A percentile compares a stretch with the other conserved stretches of the same genome.
phyloP scores from a whole-genome alignment of 106 monocot genomes.

The Dioscorea dumetorum region DNA sequence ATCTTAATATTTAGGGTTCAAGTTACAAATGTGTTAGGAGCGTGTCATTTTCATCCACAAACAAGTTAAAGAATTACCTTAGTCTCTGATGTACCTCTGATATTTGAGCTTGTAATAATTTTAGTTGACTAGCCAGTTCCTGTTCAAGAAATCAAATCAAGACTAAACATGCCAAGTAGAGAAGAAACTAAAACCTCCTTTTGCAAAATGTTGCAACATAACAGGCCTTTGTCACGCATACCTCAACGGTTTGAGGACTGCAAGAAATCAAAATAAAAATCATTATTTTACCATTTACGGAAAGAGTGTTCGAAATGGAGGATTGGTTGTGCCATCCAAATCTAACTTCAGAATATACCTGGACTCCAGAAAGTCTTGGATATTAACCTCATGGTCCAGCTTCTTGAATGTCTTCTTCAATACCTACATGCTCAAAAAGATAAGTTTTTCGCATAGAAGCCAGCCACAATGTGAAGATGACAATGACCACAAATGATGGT shows the following conservation, averaged over 20 bases:
- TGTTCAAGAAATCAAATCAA: conserved; percentile 24
- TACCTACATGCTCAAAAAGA: conserved; percentile 32
- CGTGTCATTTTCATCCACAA: no score
- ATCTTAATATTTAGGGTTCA: no score
- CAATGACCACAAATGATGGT: not conserved
- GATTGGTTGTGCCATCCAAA: conserved; percentile 1
- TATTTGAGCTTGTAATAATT: conserved; percentile 49
- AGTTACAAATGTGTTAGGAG: no score
- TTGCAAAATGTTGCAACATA: not conserved
- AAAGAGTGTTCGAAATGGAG: conserved; percentile 1
- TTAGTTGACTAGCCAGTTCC: conserved; percentile 48
- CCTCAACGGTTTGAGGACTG: conserved; percentile 79
- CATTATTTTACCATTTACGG: conserved; percentile 25
- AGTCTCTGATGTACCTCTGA: conserved; percentile 51
- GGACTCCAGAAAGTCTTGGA: conserved; percentile 64
- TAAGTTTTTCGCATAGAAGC: conserved; percentile 6
- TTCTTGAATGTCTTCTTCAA: conserved; percentile 94
- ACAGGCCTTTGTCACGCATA: conserved; percentile 16
- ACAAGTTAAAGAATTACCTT: conserved; percentile 26
- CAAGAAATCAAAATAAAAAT: conserved; percentile 10
- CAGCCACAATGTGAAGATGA: not conserved
- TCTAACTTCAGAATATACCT: conserved; percentile 34
- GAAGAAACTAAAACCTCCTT: not conserved
- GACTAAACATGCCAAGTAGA: not conserved
- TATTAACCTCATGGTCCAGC: conserved; percentile 81